Evolutionary conservation across 2,329 filamentous ascomycete species (phyloP), one percentile per base, ranked within the genome.

Genomic region (Penicillium palitans): DNA sequence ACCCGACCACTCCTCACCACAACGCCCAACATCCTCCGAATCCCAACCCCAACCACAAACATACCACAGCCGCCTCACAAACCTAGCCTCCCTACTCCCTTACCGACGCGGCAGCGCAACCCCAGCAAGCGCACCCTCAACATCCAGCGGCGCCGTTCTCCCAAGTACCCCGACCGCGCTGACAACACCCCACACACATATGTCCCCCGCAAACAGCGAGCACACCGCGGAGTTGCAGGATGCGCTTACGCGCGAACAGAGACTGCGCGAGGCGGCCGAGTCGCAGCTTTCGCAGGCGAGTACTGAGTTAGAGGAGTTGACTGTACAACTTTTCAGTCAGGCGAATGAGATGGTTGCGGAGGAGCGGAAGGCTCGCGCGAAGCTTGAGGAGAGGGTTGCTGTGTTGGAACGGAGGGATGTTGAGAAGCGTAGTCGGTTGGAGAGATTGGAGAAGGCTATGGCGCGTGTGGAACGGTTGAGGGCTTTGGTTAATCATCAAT

Each of bases 301-400:
- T 60, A 77, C 73, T 1, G 85, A 88, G 70, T 78, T 88, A 31
- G 85, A 87, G 64, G 85, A 88, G 54, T 71, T 88, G 59, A 86
- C 81, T 13, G 81, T 81, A 33, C 80, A 81, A 57, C 70, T 88
- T 9, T 88, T 88, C 70, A 82, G 82, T 52, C 83, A 87, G 68
- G 85, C 85, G 33, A 87, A 87, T 59, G 85, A 87, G 71, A 87
- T 88, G 85, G 85, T 88, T 9, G 84, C 85, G 3, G 75, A 79
- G 54, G 86, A 88, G 74, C 78, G 85, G 27, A 83, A 80, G 68
- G 84, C 83, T 40, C 76, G 84, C 55, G 83, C 81, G 17, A 83
- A 77, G 59, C 66, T 81, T 49, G 79, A 81, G 56, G 78, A 81
- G 62, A 68, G 79, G 29, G 77, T 81, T 1, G 77, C 76, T 33